Evolutionary conservation across 257 asterid genomes (phyloP), one percentile per base, ranked within the genome.

Genomic region (Nicotiana noctiflora): DNA sequence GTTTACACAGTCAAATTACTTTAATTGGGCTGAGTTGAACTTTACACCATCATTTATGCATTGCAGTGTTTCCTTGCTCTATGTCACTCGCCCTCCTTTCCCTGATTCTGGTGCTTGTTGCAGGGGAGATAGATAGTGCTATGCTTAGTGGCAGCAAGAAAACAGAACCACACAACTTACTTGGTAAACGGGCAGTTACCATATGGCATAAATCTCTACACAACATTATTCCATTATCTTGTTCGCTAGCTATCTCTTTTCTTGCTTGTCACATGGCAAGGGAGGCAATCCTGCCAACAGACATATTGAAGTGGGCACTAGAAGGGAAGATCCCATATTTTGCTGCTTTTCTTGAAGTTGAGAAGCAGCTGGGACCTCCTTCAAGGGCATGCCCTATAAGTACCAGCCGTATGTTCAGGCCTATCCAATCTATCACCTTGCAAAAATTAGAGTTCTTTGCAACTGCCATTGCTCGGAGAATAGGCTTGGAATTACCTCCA

Each of bases 311-410:
- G 83, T 93, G 97, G 94, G 75, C 88, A 25, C 82, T 87, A 52
- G 97, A 94, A 83, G 98, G 97, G 77, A 90, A 92, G 85, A 85
- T 94, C 70, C 97, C 98, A 44, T 94, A 91, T 85, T 88, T 91
- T 84, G 81, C 93, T 67, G 97, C 97, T 80, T 88, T 83, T 82
- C 61, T 70, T 79, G 90, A 87, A 67, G 89, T 92, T 44, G 91
- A 88, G 70, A 87, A 91, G 87, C 90, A 83, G 81, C 87, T 92
- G 75, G 94, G 97, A 75, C 62, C 87, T 46, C 81, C 78, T 75
- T 81, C 94, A 1, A 77, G 66, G 79, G 91, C 96, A 46, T 92
- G 92, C 60, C 93, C 95, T 2, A 77, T 94, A 72, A 82, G 80
- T 76, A 82, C 81, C 8, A 82, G 89, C 77, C 85, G 65, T 55